phyloP scores from a whole-genome alignment of 1,284 basidiomycete species.

The Microstroma glucosiphilum region DNA sequence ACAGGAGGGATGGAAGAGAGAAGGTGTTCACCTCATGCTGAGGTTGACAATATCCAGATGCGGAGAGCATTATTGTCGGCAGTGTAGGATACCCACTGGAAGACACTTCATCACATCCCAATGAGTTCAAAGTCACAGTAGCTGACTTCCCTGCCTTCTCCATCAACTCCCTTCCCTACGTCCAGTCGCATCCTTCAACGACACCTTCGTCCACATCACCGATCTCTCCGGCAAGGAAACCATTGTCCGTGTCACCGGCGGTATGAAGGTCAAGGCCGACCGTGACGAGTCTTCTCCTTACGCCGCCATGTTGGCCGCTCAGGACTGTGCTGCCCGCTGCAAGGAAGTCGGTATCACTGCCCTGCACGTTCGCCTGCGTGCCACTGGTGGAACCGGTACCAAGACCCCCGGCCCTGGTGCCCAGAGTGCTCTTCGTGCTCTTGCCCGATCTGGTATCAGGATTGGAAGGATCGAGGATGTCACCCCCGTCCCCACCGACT shows the following conservation, averaged over 20 bases:
- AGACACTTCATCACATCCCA: neutral
- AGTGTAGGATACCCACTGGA: no score
- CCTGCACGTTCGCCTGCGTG: slow-evolving; percentile 93
- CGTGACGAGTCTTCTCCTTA: slow-evolving; percentile 99
- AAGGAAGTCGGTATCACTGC: slow-evolving; percentile 98
- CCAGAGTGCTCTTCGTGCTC: slow-evolving; percentile 93
- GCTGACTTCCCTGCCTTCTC: neutral
- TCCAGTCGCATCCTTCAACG: slow-evolving; percentile 68
- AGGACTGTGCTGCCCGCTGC: slow-evolving; percentile 92
- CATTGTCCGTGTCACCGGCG: slow-evolving; percentile 93
- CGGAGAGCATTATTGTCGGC: no score
- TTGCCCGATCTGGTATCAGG: slow-evolving; percentile 96
- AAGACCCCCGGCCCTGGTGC: slow-evolving; percentile 98
- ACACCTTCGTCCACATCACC: slow-evolving; percentile 98
- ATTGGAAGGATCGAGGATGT: slow-evolving; percentile 91
- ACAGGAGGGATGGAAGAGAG: no score
- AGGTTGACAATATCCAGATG: no score
- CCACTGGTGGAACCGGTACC: slow-evolving; percentile 95
- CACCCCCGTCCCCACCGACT: slow-evolving; percentile 94
- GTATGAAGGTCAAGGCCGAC: slow-evolving; percentile 99
- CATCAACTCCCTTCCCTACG: slow-evolving; percentile 22
- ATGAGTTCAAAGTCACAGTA: slow-evolving; percentile 6
- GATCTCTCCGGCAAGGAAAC: slow-evolving; percentile 99
- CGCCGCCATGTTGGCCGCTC: slow-evolving; percentile 98
- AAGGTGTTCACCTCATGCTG: no score